Evolutionary conservation across 805 yeast genomes (phyloP), one percentile per base, ranked within the genome.

Genomic region (Metahyphopichia silvanorum): DNA sequence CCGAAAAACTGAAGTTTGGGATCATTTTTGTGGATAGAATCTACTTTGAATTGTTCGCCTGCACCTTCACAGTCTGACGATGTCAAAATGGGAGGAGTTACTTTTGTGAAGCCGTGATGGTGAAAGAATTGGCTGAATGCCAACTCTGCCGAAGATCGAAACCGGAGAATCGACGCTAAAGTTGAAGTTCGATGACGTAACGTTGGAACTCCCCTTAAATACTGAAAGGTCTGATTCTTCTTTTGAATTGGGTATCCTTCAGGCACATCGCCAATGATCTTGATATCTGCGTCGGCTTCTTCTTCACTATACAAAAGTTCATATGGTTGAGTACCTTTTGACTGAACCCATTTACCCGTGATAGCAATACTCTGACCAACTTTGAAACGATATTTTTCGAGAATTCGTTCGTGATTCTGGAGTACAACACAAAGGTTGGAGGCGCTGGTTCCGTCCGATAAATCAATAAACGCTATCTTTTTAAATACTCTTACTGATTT

Each of bases 51-150:
- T 40, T 85, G 75, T 52, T 93, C 98, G 4, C 98, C 98, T 3
- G 95, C 97, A 12, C 98, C 98, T 61, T 93, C 99, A 53, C 98
- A 91, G 55, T 93, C 98, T 1, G 94, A 77, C 8, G 86, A 69
- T 0, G 98, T 93, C 15, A 91, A 61, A 9, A 91, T 47, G 6
- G 99, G 98, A 3, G 98, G 95, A 16, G 79, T 68, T 0, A 86
- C 87, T 60, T 86, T 89, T 10, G 69, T 59, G 43, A 86, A 87
- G 10, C 72, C 72, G 13, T 70, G 46, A 0, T 49, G 34, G 13
- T 66, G 60, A 53, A 86, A 86, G 45, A 76, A 86, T 3, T 62
- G 62, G 25, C 69, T 58, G 6, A 88, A 45, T 19, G 65, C 55
- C 2, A 61, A 42, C 43, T 86, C 87, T 1, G 85, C 65, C 28